phyloP scores from a whole-genome alignment of 805 yeast genomes.

The Martiniozyma abietophila region DNA sequence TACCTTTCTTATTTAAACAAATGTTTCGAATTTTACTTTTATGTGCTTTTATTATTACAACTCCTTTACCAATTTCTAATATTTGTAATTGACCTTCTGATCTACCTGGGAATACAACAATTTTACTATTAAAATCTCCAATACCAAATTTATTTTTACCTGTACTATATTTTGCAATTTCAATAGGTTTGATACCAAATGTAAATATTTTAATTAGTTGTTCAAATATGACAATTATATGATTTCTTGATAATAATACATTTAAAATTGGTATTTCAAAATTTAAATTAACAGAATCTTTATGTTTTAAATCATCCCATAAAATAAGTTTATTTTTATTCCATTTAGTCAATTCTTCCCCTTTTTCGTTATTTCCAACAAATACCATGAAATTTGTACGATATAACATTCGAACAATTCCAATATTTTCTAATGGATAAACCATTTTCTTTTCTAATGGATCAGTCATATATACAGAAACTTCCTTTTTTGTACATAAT shows the following conservation, averaged over 20 bases:
- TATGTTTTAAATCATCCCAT: conserved; percentile 86
- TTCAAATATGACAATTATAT: conserved; percentile 64
- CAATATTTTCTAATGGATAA: conserved; percentile 33
- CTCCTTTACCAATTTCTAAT: conserved; percentile 44
- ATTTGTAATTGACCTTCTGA: conserved; percentile 71
- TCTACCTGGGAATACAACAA: conserved; percentile 72
- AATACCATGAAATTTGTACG: conserved; percentile 85
- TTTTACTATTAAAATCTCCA: conserved; percentile 39
- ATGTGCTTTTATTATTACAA: conserved; percentile 72
- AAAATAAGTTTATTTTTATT: conserved; percentile 73
- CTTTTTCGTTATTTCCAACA: conserved; percentile 89
- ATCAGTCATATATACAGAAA: conserved; percentile 76
- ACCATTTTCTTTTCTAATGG: conserved; percentile 71
- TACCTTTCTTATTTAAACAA: conserved; percentile 53
- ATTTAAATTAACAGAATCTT: conserved; percentile 62
- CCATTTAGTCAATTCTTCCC: conserved; percentile 70
- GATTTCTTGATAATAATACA: conserved; percentile 63
- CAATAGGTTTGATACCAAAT: conserved; percentile 74
- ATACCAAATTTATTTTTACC: too few relatives aligned
- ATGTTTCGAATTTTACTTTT: conserved; percentile 54
- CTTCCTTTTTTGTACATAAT: conserved; percentile 70
- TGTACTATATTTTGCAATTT: too few relatives aligned
- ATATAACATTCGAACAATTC: conserved; percentile 71
- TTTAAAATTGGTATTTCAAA: conserved; percentile 68
- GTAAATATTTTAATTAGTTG: conserved; percentile 67